Evolutionary conservation across 2,329 filamentous ascomycete species (phyloP).

Genomic region (Calonectria leucothoes): DNA sequence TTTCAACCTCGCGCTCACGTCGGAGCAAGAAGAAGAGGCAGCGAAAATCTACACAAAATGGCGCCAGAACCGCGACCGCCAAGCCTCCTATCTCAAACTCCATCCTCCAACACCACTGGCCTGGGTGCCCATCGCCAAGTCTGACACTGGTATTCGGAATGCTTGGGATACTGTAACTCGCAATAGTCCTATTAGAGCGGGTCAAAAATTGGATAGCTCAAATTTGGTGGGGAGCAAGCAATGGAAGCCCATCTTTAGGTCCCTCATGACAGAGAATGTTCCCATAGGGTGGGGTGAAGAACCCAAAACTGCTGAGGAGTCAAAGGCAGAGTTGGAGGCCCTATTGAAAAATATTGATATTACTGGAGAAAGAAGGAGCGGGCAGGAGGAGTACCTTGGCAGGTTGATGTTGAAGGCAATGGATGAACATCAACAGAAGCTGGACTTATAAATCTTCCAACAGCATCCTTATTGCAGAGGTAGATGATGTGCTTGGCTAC

Average conservation of each 20-base stretch:
- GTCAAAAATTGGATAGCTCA: background rate
- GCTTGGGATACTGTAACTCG: background rate
- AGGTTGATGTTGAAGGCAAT: background rate
- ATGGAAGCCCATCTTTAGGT: background rate
- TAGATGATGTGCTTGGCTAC: too few species aligned
- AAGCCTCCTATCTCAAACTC: background rate
- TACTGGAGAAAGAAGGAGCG: background rate
- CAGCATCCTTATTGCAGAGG: too few species aligned
- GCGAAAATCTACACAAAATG: background rate
- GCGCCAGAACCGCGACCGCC: background rate
- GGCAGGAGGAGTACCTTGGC: background rate
- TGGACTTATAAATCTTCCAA: background rate
- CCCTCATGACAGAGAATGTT: background rate
- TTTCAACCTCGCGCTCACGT: background rate
- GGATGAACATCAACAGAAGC: background rate
- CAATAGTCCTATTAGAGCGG: background rate
- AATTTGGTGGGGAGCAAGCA: background rate
- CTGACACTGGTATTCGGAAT: background rate
- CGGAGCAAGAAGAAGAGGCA: background rate
- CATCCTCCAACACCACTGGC: background rate
- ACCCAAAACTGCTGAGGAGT: background rate
- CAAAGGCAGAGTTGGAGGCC: background rate
- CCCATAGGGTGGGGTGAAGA: background rate
- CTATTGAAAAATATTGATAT: background rate
- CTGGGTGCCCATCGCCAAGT: background rate